Base-by-base conservation (phyloP, 2,329 filamentous ascomycete genomes). In the Bimuria novae-zelandiae region DNA sequence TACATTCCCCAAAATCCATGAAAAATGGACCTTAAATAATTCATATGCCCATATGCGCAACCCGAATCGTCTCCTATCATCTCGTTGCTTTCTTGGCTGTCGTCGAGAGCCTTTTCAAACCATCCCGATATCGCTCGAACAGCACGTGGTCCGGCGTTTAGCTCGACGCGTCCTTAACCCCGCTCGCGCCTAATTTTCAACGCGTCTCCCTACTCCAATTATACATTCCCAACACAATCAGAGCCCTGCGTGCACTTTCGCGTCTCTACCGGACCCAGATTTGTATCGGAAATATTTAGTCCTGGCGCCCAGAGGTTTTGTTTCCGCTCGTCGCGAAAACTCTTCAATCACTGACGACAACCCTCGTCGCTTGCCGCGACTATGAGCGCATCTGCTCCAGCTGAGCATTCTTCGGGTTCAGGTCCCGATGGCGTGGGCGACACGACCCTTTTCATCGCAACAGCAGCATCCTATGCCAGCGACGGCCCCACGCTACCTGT, bases 401-500 rank as follows among this genome's bases (percentile, higher is more conserved):
- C 48, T 4, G 12, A 16, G 32, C 22, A 30, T 36, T 22, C 56
- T n/a, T 16, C 46, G 12, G 22, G n/a, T 12, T 23, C 21, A 17
- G 29, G 19, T 23, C 37, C 40, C 6, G 41, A 49, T 29, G 27
- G 41, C 17, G 41, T 33, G 17, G 54, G 51, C 40, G 51, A 59
- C 30, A 54, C 53, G 3, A 51, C 55, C 2, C 19, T 51, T 14
- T 36, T 49, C 3, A 36, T 45, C 6, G 40, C 44, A 10, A 49
- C 55, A 5, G 40, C 55, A 12, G 47, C 30, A 14, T 46, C 56
- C 2, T 54, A 46, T 23, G 52, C 56, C n/a, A 60, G 60, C 48
- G 60, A 62, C 21, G 57, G 60, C 7, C 57, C 60, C 7, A 62
- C 60, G 7, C 42, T 60, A 17, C 54, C 59, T 11, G 48, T 56